Conservation (phyloP, 1,139 yeast species). For the Debaryomyces fabryi region DNA sequence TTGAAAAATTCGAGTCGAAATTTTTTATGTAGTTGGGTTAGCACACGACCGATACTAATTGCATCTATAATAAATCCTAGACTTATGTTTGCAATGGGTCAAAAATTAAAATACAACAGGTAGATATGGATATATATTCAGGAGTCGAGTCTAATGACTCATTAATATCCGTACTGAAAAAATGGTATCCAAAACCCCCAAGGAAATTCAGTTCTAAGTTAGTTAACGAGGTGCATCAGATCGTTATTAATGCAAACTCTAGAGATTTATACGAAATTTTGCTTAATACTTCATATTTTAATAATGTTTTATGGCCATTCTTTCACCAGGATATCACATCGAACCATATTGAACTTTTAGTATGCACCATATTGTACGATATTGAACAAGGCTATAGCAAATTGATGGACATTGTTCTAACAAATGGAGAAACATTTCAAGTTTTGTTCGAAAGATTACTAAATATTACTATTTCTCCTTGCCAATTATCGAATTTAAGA, state of each 20-base stretch:
- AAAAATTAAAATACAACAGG: not conserved
- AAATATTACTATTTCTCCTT: conserved; percentile 12
- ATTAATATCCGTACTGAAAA: conserved; percentile 12
- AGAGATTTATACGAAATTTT: conserved; percentile 18
- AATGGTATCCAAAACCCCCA: conserved; percentile 24
- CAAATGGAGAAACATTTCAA: conserved; percentile 20
- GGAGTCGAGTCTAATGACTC: not conserved
- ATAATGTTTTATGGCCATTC: conserved; percentile 40
- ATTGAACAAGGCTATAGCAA: conserved; percentile 5
- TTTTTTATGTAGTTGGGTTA: not conserved
- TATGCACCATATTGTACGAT: conserved; percentile 18
- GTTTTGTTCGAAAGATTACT: conserved; percentile 25
- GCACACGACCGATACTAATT: not conserved
- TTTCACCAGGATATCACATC: conserved; percentile 41
- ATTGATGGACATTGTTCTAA: conserved; percentile 8
- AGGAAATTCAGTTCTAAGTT: conserved; percentile 19
- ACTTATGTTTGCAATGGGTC: not conserved
- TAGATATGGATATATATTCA: not conserved
- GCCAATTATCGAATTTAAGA: conserved; percentile 10
- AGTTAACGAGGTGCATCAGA: conserved; percentile 26
- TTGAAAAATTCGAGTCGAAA: conserved; percentile 9
- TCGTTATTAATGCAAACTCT: conserved; percentile 12
- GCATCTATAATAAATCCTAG: not conserved
- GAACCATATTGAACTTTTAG: conserved; percentile 42
- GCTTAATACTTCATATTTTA: conserved; percentile 25